Evolutionary conservation across 2,329 filamentous ascomycete genomes (phyloP), one percentile per base, ranked within the genome.

Genomic region (Neopestalotiopsis rosae): DNA sequence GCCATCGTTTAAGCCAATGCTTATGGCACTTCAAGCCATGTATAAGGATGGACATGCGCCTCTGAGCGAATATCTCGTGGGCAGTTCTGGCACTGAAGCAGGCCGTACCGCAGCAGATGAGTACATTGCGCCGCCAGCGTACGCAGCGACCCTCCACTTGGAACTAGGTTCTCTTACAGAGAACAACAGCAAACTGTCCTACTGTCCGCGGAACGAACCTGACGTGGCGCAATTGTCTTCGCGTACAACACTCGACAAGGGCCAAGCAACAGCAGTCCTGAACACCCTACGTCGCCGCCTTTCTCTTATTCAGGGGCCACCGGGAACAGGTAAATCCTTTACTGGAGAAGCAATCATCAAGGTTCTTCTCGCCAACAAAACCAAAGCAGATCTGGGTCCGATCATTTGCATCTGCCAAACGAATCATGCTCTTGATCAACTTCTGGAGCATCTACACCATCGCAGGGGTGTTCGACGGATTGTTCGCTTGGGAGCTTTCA

Each of bases 321-420:
- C 91, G 0, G 91, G 91, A 0, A 93, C 91, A 0, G 91, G 91
- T 0, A 93, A 93, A 74, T 87, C 83, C 4, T 92, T 86, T 71
- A 83, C 86, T 0, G 90, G 90, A 3, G 83, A 88, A 2, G 82
- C 85, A 52, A 76, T 92, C 20, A 85, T 91, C 69, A 85, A 86
- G 69, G 82, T 85, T 0, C 74, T 91, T 5, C 74, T 91, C 3
- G 75, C 76, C 13, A 84, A 85, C 70, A 82, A 81, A 59, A 24
- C 40, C 0, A 71, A 73, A 13, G 79, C 82, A 1, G 67, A 76
- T 0, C 72, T 89, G 0, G 86, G 87, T 0, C 86, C 87, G 0
- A 84, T 89, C 13, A 77, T 88, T 13, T 85, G 81, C 71, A 83
- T 86, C 14, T 87, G 85, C 69, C 88, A 87, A 68, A 88, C 81